A percentile compares a stretch with the other conserved stretches of the same genome.
These are phyloP conservation scores for Zostera marina DNA, from an alignment of 116 monocot species.

Conservation along the genomic window DNA sequence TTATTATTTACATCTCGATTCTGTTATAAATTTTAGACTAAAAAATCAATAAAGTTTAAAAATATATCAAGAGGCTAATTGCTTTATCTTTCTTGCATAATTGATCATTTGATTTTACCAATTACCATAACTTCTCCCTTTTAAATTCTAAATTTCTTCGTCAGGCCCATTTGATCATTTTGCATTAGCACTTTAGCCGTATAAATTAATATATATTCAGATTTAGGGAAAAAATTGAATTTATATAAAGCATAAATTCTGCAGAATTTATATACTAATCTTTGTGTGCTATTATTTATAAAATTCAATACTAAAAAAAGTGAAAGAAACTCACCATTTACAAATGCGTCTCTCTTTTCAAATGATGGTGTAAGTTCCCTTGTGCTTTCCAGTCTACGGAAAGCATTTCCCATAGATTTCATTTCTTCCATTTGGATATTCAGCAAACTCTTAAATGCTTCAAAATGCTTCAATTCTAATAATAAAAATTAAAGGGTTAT, in stretches of 20 bases:
- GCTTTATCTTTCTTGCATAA: no score
- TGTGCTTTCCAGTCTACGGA: conserved; percentile 37
- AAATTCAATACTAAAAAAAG: background rate
- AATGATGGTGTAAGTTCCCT: conserved; percentile 20
- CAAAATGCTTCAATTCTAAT: conserved; percentile 53
- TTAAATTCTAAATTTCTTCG: no score
- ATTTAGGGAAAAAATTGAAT: background rate
- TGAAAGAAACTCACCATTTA: conserved; percentile 9
- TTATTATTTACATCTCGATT: no score
- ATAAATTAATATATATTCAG: no score
- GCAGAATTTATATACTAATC: background rate
- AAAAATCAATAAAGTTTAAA: no score
- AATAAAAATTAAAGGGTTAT: background rate
- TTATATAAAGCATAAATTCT: background rate
- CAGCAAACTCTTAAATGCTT: conserved; percentile 54
- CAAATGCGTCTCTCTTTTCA: conserved; percentile 13
- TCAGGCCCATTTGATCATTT: no score
- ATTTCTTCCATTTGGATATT: conserved; percentile 85
- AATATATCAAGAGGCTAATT: no score
- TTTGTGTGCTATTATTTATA: background rate
- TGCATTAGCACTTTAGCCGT: no score
- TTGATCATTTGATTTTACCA: no score
- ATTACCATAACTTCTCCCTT: no score
- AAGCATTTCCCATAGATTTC: conserved; percentile 68
- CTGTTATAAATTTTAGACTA: no score